Conservation (phyloP, 495 filamentous ascomycete species). For the Hamigera avellanea region DNA sequence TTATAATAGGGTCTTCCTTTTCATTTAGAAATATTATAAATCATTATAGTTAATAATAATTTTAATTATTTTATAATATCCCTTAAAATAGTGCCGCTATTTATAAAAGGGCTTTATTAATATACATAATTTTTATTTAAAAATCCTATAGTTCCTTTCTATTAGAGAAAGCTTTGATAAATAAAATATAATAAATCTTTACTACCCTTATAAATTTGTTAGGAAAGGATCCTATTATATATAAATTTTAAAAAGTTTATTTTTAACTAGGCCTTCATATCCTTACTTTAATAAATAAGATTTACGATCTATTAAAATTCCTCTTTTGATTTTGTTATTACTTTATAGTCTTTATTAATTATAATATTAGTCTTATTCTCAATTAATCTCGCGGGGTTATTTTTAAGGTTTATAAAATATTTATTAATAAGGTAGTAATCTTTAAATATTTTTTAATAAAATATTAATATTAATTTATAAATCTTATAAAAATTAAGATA, state of each 20-base stretch:
- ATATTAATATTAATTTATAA: slow-evolving; percentile 4
- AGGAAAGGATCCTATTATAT: slow-evolving; percentile 1
- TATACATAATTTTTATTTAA: not conserved
- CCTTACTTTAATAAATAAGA: slow-evolving; percentile 3
- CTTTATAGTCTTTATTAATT: slow-evolving; percentile 2
- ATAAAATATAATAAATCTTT: slow-evolving; percentile 1
- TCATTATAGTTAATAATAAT: not conserved
- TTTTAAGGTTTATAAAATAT: slow-evolving; percentile 1
- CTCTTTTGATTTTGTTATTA: slow-evolving; percentile 1
- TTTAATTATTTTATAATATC: not conserved
- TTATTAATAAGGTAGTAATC: slow-evolving; percentile 3
- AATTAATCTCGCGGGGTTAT: slow-evolving; percentile 3
- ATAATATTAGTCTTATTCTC: slow-evolving; percentile 4
- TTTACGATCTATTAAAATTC: slow-evolving; percentile 2
- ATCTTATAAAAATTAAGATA: slow-evolving; percentile 2
- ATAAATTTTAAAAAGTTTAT: slow-evolving; percentile 2
- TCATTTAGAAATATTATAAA: not conserved
- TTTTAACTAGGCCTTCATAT: slow-evolving; percentile 3
- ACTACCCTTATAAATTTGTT: slow-evolving; percentile 4
- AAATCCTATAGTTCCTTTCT: not conserved
- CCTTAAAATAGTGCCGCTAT: not conserved
- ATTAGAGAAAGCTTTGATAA: not conserved
- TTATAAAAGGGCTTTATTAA: not conserved
- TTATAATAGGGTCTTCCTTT: not conserved
- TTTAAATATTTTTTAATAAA: slow-evolving; percentile 3